phyloP scores from a whole-genome alignment of 2,329 filamentous ascomycete species.

The Thyridium curvatum region DNA sequence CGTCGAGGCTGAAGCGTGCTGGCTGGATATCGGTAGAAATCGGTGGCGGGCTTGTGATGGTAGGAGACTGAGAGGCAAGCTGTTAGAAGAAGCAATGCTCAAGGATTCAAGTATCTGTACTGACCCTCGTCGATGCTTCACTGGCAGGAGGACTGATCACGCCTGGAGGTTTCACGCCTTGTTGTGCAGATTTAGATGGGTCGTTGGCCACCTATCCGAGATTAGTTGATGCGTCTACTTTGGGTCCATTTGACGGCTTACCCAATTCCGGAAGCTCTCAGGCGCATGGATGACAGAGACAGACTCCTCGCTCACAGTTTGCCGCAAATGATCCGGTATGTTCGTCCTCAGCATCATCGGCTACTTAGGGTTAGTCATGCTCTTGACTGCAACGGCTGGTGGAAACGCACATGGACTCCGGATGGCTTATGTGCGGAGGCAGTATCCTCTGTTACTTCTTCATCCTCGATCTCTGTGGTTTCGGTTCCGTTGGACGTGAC shows the following conservation, averaged over 20 bases:
- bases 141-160: slow-evolving; percentile 25
- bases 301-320: slow-evolving; percentile 65
- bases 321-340: slow-evolving; percentile 50
- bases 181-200: slow-evolving; percentile 9
- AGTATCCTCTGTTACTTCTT: slow-evolving; percentile 53
- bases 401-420: slow-evolving; percentile 28
- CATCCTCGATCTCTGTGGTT: slow-evolving; percentile 79
- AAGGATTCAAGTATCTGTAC: too few species aligned
- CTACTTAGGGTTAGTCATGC: slow-evolving; percentile 20
- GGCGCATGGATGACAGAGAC: slow-evolving; percentile 90
- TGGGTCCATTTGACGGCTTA: slow-evolving; percentile 31
- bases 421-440: slow-evolving; percentile 23
- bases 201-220: slow-evolving; percentile 34
- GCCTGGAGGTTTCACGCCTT: slow-evolving; percentile 22
- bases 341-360: slow-evolving; percentile 50
- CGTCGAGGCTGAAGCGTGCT: slow-evolving; percentile 58
- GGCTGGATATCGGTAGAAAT: slow-evolving; percentile 70
- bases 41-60: slow-evolving; percentile 57
- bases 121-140: slow-evolving; percentile 29
- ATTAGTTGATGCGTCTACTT: slow-evolving; percentile 12
- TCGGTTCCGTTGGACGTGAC: slow-evolving; percentile 82
- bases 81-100: slow-evolving; percentile 7
- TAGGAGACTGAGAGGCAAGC: slow-evolving; percentile 20
- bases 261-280: slow-evolving; percentile 75
- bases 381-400: neutral